phyloP scores from a whole-genome alignment of 164 flowering plant genomes.

The Umbellularia californica region DNA sequence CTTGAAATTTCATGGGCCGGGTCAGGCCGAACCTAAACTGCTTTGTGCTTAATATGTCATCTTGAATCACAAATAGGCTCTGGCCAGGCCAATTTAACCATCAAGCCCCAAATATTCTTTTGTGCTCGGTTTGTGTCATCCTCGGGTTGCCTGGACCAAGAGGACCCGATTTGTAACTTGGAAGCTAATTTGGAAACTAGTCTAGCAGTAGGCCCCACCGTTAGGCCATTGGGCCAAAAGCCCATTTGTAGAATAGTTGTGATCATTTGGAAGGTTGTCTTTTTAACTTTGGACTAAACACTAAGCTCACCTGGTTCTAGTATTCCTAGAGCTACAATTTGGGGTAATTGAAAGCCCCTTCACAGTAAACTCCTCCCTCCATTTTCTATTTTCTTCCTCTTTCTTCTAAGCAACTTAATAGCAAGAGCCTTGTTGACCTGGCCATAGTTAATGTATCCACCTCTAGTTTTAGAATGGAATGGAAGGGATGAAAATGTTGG shows the following conservation, averaged over 20 bases:
- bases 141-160: too few species aligned
- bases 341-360: neutral
- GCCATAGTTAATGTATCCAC: conserved; percentile 2
- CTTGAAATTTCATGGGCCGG: neutral
- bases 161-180: neutral
- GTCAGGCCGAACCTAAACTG: too few species aligned
- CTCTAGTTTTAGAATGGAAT: neutral
- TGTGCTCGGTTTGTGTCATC: too few species aligned
- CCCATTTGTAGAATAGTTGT: neutral
- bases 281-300: neutral
- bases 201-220: neutral
- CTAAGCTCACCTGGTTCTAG: neutral
- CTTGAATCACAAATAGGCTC: too few species aligned
- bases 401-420: neutral
- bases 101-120: too few species aligned
- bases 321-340: neutral
- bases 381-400: too few species aligned
- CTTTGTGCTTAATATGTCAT: too few species aligned
- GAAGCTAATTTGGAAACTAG: neutral
- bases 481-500: neutral
- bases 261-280: neutral
- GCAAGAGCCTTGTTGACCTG: neutral
- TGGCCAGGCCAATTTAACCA: too few species aligned
- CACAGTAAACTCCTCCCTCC: neutral
- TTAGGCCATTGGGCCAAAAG: neutral